These are phyloP conservation scores for Aspergillaceae sp. DNA, from an alignment of 2,329 filamentous ascomycete species.

Conservation along the genomic window DNA sequence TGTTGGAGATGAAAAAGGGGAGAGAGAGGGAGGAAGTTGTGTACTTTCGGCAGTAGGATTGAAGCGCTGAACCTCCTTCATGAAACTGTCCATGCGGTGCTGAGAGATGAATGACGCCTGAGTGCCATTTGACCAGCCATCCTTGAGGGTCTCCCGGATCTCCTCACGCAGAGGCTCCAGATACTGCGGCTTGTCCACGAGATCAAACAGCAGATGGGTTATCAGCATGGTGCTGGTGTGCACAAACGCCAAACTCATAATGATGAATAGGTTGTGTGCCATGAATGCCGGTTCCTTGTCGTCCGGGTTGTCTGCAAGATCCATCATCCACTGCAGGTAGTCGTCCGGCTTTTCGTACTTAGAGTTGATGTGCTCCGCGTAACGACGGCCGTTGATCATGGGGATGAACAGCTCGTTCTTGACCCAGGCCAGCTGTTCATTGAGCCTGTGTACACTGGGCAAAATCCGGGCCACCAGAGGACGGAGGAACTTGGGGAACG, in stretches of 20 bases:
- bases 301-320: slow-evolving; percentile 14
- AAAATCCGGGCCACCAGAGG: slow-evolving; percentile 27
- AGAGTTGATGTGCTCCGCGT: slow-evolving; percentile 10
- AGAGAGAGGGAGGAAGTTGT: not conserved
- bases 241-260: slow-evolving; percentile 19
- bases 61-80: slow-evolving; percentile 22
- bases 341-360: slow-evolving; percentile 19
- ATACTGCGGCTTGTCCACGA: slow-evolving; percentile 44
- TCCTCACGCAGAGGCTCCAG: slow-evolving; percentile 45
- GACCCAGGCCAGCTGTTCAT: slow-evolving; percentile 20
- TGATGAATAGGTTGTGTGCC: slow-evolving; percentile 17
- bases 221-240: slow-evolving; percentile 22
- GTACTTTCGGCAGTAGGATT: slow-evolving; percentile 21
- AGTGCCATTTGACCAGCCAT: slow-evolving; percentile 19
- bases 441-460: slow-evolving; percentile 26
- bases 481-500: slow-evolving; percentile 26
- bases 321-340: slow-evolving; percentile 28
- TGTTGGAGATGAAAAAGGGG: not conserved
- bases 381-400: slow-evolving; percentile 23
- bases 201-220: slow-evolving; percentile 42
- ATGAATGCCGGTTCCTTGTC: slow-evolving; percentile 15
- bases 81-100: slow-evolving; percentile 19
- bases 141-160: slow-evolving; percentile 21
- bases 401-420: slow-evolving; percentile 26
- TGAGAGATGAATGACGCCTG: slow-evolving; percentile 12